Evolutionary conservation across 2,329 filamentous ascomycete species (phyloP).

Genomic region (Aspergillus neotritici): DNA sequence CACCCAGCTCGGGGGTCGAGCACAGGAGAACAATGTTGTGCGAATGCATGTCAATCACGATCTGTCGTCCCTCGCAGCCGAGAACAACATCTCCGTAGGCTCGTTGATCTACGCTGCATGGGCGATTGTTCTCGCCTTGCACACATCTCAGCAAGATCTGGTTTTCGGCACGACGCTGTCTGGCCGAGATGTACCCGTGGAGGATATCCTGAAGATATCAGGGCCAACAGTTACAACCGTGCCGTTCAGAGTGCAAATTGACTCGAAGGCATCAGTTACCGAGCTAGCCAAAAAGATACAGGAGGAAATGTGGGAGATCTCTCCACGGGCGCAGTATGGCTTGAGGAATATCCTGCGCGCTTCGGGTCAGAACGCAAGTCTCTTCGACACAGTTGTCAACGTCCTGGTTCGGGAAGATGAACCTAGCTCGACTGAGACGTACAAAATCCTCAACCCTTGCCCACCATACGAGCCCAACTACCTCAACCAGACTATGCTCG

Average conservation of each 20-base stretch:
- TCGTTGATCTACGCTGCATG: constrained; percentile 11
- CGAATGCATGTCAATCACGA: background rate
- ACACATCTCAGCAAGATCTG: constrained; percentile 8
- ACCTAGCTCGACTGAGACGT: no score
- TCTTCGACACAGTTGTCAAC: constrained; percentile 8
- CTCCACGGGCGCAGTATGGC: constrained; percentile 5
- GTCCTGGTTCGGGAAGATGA: no score
- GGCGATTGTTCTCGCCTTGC: constrained; percentile 9
- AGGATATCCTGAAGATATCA: constrained; percentile 3
- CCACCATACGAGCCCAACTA: no score
- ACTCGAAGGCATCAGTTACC: background rate
- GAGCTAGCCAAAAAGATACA: constrained; percentile 3
- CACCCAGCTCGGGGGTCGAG: constrained; percentile 1
- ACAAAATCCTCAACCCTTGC: no score
- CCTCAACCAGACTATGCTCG: no score
- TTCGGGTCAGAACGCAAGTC: background rate
- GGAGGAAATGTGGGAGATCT: constrained; percentile 2
- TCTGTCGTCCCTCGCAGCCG: constrained; percentile 1
- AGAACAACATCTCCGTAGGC: constrained; percentile 3
- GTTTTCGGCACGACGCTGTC: constrained; percentile 9
- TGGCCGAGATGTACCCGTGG: constrained; percentile 8
- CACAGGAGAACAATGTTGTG: constrained; percentile 1
- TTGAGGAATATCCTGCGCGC: constrained; percentile 3
- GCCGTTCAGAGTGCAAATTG: constrained; percentile 4
- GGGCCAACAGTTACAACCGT: constrained; percentile 10